phyloP scores from a whole-genome alignment of 208 protist genomes.

The Crithidia fasciculata region DNA sequence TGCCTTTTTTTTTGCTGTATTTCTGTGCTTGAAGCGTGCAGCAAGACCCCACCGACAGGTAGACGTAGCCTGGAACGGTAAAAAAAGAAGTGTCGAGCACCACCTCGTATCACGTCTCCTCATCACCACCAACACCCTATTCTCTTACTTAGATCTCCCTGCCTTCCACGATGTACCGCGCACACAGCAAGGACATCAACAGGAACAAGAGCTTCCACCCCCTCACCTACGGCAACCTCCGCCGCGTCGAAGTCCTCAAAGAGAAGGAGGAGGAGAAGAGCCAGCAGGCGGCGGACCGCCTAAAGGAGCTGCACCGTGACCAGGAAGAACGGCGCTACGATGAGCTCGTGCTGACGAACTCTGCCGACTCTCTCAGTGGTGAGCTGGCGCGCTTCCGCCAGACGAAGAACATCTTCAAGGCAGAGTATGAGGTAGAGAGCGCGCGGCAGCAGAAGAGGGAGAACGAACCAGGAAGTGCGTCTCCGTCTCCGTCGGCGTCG shows the following conservation, averaged over 20 bases:
- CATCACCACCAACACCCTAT: too few species aligned
- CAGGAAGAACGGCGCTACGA: constrained; percentile 85
- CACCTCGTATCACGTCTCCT: too few species aligned
- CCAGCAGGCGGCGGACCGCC: constrained; percentile 47
- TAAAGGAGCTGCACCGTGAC: constrained; percentile 60
- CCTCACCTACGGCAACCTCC: constrained; percentile 78
- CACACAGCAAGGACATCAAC: constrained; percentile 91
- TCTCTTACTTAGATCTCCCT: too few species aligned
- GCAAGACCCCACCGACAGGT: too few species aligned
- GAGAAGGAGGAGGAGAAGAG: constrained; percentile 47
- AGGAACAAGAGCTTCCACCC: constrained; percentile 91
- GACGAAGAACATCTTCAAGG: constrained; percentile 79
- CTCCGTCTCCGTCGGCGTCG: neutral
- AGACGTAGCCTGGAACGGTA: too few species aligned
- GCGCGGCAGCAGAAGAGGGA: constrained; percentile 11
- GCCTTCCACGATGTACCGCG: constrained; percentile 63
- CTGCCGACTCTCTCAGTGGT: constrained; percentile 30
- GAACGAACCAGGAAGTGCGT: neutral
- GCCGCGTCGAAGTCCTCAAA: constrained; percentile 64
- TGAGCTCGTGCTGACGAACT: constrained; percentile 52
- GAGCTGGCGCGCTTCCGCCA: constrained; percentile 52
- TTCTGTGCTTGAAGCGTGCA: too few species aligned
- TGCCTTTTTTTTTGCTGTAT: too few species aligned
- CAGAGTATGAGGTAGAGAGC: constrained; percentile 35
- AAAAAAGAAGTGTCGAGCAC: too few species aligned